A percentile compares a stretch with the other conserved stretches of the same genome.
Conservation (phyloP, 2,329 filamentous ascomycete species). For the Phoma sp. region DNA sequence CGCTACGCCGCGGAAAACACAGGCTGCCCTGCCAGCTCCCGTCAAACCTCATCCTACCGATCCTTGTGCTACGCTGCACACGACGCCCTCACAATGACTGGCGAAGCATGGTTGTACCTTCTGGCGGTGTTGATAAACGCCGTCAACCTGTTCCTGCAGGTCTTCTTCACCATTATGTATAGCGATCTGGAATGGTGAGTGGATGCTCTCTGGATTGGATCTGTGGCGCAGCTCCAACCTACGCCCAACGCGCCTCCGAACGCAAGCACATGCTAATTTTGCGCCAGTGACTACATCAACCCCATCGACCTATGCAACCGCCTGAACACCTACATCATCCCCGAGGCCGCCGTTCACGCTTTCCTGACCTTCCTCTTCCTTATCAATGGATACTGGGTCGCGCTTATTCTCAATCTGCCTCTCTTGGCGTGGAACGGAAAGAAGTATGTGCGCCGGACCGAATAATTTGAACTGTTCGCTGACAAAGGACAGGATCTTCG, state of each 20-base stretch:
- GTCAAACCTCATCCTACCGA: conserved; percentile 16
- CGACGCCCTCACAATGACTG: conserved; percentile 74
- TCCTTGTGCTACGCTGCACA: conserved; percentile 34
- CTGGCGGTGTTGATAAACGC: conserved; percentile 98
- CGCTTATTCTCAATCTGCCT: conserved; percentile 89
- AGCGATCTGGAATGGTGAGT: conserved; percentile 98
- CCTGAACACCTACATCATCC: conserved; percentile 99
- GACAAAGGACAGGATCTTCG: conserved; percentile 75
- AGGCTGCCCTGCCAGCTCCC: conserved; percentile 19
- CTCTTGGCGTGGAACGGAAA: conserved; percentile 93
- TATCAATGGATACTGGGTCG: conserved; percentile 98
- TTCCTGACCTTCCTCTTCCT: conserved; percentile 96
- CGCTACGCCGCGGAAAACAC: conserved; percentile 20
- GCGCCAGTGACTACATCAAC: conserved; percentile 94
- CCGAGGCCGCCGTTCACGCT: conserved; percentile 95
- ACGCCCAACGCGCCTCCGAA: neutral
- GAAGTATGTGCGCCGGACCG: conserved; percentile 72
- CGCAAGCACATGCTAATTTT: conserved; percentile 40
- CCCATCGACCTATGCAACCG: conserved; percentile 99
- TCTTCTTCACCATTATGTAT: conserved; percentile 99
- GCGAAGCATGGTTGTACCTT: conserved; percentile 98
- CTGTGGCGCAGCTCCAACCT: neutral
- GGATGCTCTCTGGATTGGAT: neutral
- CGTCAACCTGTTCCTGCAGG: conserved; percentile 99
- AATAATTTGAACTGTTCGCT: conserved; percentile 27